phyloP scores from a whole-genome alignment of 2,329 filamentous ascomycete genomes.

The Cryphonectria naterciae region DNA sequence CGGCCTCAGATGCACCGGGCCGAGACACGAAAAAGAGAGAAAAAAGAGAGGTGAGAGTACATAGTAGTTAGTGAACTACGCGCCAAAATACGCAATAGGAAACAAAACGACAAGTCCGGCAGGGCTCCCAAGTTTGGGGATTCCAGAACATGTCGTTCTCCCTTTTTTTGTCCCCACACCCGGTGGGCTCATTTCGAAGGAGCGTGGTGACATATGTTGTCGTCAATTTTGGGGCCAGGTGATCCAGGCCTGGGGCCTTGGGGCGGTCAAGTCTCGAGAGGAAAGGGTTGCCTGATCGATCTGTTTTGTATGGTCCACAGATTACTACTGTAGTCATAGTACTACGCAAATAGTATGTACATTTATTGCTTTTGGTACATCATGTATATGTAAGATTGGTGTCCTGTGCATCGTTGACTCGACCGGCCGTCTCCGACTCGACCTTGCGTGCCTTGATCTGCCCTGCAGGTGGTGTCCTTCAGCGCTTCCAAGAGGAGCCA shows the following conservation, averaged over 20 bases:
- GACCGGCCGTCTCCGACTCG: constrained; percentile 18
- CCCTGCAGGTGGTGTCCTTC: not conserved
- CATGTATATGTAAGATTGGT: not conserved
- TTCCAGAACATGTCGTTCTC: constrained; percentile 18
- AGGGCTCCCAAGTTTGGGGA: not conserved
- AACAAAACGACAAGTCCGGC: not conserved
- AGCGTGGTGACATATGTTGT: constrained; percentile 17
- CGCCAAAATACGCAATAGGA: not conserved
- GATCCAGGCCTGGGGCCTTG: constrained; percentile 4
- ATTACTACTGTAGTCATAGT: not conserved
- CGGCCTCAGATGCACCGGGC: constrained; percentile 16
- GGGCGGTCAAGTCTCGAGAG: constrained; percentile 6
- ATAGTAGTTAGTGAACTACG: not conserved
- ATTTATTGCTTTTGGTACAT: not conserved
- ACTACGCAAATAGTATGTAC: not conserved
- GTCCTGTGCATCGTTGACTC: not conserved
- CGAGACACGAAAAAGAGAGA: constrained; percentile 1
- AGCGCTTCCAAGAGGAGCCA: constrained; percentile 3
- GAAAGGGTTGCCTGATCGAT: constrained; percentile 19
- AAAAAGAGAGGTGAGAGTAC: not conserved
- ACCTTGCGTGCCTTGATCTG: not conserved
- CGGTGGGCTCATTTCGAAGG: constrained; percentile 10
- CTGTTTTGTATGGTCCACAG: not conserved
- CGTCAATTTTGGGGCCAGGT: not conserved
- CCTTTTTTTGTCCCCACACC: not conserved